Evolutionary conservation across 345 rosid species (phyloP).

Genomic region (Erucastrum elatum): DNA sequence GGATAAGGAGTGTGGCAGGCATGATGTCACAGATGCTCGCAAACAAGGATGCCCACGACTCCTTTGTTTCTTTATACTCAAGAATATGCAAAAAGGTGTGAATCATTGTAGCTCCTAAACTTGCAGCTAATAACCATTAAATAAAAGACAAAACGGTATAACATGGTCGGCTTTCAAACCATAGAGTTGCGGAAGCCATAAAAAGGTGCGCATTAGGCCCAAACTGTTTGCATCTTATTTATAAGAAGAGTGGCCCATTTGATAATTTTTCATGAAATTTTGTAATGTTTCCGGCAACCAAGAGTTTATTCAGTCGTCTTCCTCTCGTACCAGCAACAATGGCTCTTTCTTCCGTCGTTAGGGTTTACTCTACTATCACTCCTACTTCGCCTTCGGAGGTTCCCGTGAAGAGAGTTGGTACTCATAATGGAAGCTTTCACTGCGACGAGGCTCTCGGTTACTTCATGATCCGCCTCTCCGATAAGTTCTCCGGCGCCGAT

Average conservation of each 20-base stretch:
- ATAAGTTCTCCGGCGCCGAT: conserved; percentile 70
- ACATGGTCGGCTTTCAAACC: not conserved
- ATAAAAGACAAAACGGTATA: not conserved
- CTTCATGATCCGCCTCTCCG: conserved; percentile 94
- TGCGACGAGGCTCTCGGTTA: conserved; percentile 99
- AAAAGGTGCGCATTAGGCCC: conserved; percentile 4
- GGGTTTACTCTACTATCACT: conserved; percentile 62
- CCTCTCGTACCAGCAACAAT: conserved; percentile 53
- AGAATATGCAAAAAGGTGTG: not conserved
- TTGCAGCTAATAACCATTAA: too few species aligned
- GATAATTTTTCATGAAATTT: not conserved
- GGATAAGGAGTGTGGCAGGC: not conserved
- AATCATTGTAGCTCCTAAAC: not conserved
- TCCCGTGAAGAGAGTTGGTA: conserved; percentile 73
- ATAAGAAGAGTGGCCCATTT: conserved; percentile 28
- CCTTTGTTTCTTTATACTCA: not conserved
- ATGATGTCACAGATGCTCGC: not conserved
- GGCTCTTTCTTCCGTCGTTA: conserved; percentile 45
- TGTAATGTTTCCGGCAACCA: conserved; percentile 42
- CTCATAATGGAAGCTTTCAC: conserved; percentile 94
- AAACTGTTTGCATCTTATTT: not conserved
- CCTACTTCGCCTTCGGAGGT: conserved; percentile 41
- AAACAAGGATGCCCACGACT: not conserved
- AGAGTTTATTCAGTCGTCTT: conserved; percentile 51
- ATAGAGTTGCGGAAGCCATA: too few species aligned